A percentile compares a stretch with the other conserved stretches of the same genome.
Evolutionary conservation across 345 rosid species (phyloP).

Genomic region (Sonneratia alba): DNA sequence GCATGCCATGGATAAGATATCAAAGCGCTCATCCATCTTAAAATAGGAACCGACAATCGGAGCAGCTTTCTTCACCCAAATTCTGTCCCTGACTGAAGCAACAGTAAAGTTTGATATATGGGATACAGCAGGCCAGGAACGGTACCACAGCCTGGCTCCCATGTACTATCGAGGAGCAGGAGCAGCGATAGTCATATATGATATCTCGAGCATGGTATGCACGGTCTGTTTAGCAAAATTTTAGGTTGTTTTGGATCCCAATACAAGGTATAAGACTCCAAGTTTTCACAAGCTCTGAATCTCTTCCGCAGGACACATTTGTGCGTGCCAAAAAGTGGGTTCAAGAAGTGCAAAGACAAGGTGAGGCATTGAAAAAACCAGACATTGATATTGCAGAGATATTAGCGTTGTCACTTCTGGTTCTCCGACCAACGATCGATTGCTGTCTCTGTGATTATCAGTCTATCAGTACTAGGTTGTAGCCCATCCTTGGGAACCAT

Average conservation of each 20-base stretch:
- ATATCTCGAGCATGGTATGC: constrained; percentile 49
- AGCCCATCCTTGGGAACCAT: not conserved
- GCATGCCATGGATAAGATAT: not conserved
- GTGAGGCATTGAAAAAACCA: constrained; percentile 13
- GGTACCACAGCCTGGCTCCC: constrained; percentile 68
- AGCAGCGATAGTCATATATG: constrained; percentile 57
- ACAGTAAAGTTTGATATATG: constrained; percentile 68
- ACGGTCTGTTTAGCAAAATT: not conserved
- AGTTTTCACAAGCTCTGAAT: not conserved
- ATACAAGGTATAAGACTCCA: not conserved
- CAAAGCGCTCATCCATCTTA: too few species aligned
- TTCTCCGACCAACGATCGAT: not conserved
- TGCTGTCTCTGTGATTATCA: not conserved
- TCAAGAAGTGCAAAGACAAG: constrained; percentile 59
- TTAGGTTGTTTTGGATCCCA: not conserved
- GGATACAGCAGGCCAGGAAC: constrained; percentile 78
- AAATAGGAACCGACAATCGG: constrained; percentile 58
- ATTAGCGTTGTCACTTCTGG: not conserved
- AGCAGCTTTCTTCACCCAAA: constrained; percentile 75
- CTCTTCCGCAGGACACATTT: constrained; percentile 42
- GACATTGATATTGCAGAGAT: not conserved
- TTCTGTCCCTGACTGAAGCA: constrained; percentile 48
- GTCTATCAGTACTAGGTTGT: not conserved
- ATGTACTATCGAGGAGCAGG: constrained; percentile 73
- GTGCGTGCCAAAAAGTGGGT: constrained; percentile 58